Evolutionary conservation across 1,284 basidiomycete species (phyloP).

Genomic region (Gymnopus androsaceus): DNA sequence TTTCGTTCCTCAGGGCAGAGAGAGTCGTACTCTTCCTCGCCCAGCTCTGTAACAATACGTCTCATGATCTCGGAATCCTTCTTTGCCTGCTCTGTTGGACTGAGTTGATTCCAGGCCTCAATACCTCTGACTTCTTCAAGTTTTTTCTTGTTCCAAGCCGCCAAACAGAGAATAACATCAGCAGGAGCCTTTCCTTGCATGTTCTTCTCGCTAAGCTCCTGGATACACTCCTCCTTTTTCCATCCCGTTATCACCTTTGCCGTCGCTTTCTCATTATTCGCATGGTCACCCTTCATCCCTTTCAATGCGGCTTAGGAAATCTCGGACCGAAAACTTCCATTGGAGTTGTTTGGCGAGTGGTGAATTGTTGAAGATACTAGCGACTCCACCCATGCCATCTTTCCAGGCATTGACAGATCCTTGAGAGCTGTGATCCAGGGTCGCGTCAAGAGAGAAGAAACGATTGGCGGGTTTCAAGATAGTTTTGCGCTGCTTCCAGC

Average conservation of each 20-base stretch:
- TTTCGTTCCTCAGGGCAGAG: background rate
- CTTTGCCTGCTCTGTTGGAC: background rate
- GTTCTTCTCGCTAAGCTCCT: slow-evolving; percentile 10
- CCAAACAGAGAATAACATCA: background rate
- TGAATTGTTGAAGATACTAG: slow-evolving; percentile 11
- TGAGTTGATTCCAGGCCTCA: background rate
- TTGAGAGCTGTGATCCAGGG: slow-evolving; percentile 16
- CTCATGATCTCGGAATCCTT: background rate
- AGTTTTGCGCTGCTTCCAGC: background rate
- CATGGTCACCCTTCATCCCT: slow-evolving; percentile 16
- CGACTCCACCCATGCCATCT: background rate
- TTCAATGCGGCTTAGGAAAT: slow-evolving; percentile 12
- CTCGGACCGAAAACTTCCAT: background rate
- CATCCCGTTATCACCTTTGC: background rate
- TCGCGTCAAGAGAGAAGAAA: slow-evolving; percentile 10
- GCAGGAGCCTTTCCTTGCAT: background rate
- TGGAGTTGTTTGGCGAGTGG: slow-evolving; percentile 11
- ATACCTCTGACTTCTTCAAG: background rate
- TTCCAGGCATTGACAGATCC: slow-evolving; percentile 7
- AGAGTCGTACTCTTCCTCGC: background rate
- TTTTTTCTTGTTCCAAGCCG: background rate
- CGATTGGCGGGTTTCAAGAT: background rate
- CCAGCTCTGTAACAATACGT: background rate
- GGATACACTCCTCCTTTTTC: slow-evolving; percentile 5
- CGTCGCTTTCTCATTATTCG: slow-evolving; percentile 12